These are phyloP conservation scores for Cornus controversa DNA, from an alignment of 148 eudicot species.

Conservation along the genomic window DNA sequence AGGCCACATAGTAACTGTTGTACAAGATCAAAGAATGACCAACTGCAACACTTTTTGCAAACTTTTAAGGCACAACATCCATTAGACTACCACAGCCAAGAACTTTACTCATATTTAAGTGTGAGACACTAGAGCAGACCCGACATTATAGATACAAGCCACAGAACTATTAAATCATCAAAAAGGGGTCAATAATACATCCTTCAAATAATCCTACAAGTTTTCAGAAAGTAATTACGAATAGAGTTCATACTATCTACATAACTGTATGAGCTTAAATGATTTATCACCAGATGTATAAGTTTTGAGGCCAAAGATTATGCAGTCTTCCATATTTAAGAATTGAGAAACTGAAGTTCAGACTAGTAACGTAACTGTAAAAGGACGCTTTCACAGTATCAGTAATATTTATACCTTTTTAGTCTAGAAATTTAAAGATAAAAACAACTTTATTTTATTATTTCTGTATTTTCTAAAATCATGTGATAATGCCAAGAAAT, in stretches of 20 bases:
- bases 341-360: conserved; percentile 4
- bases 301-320: neutral
- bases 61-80: neutral
- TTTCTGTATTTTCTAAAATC: neutral
- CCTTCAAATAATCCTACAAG: neutral
- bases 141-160: neutral
- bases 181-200: neutral
- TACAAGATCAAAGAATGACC: too few relatives aligned
- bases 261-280: neutral
- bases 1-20: too few relatives aligned
- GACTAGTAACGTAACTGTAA: neutral
- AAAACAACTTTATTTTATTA: neutral
- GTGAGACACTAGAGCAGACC: too few relatives aligned
- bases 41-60: too few relatives aligned
- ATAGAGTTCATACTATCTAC: neutral
- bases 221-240: neutral
- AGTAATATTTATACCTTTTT: neutral
- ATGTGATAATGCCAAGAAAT: neutral
- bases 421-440: neutral
- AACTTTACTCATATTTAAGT: too few relatives aligned
- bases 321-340: neutral
- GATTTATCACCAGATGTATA: neutral
- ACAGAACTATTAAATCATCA: neutral
- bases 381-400: neutral
- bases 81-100: too few relatives aligned